Conservation (phyloP, 2,329 filamentous ascomycete genomes). For the Ophiostoma quercus region DNA sequence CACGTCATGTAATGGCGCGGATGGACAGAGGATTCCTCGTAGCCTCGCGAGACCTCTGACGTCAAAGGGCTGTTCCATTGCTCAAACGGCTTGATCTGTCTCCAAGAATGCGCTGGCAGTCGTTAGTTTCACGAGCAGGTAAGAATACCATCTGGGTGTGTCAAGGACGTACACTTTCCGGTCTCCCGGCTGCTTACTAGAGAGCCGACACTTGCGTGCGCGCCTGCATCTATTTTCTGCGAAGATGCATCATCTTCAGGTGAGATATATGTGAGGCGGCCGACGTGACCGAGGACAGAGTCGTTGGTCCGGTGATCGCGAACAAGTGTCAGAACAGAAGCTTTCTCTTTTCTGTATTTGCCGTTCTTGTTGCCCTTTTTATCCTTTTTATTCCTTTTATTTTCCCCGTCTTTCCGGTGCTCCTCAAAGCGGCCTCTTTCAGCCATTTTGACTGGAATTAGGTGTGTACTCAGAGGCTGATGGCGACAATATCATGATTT, state of each 20-base stretch:
- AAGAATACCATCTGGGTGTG: not conserved
- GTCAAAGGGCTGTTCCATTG: slow-evolving; percentile 31
- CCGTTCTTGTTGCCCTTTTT: not conserved
- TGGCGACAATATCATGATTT: slow-evolving; percentile 21
- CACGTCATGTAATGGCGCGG: slow-evolving; percentile 41
- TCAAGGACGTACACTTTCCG: not conserved
- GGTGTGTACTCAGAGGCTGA: not conserved
- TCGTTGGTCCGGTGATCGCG: slow-evolving; percentile 39
- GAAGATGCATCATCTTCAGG: slow-evolving; percentile 27
- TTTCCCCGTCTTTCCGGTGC: not conserved
- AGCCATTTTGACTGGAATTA: slow-evolving; percentile 29
- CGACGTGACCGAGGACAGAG: slow-evolving; percentile 51
- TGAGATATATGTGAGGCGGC: slow-evolving; percentile 43
- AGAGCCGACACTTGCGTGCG: slow-evolving; percentile 13
- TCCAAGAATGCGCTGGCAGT: slow-evolving; percentile 28
- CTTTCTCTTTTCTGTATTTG: not conserved
- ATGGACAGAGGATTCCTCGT: not conserved
- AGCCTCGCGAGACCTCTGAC: not conserved
- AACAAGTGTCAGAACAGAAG: slow-evolving; percentile 20
- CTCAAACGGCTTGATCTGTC: slow-evolving; percentile 30
- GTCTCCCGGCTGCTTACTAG: slow-evolving; percentile 23
- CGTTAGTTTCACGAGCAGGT: slow-evolving; percentile 16
- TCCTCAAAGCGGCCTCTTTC: slow-evolving; percentile 23
- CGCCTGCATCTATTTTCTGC: slow-evolving; percentile 25
- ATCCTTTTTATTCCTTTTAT: not conserved